Percentiles rank a stretch among this genome's conserved stretches.
Conservation (phyloP, 2,329 filamentous ascomycete species). For the Thermothelomyces thermophilus region DNA sequence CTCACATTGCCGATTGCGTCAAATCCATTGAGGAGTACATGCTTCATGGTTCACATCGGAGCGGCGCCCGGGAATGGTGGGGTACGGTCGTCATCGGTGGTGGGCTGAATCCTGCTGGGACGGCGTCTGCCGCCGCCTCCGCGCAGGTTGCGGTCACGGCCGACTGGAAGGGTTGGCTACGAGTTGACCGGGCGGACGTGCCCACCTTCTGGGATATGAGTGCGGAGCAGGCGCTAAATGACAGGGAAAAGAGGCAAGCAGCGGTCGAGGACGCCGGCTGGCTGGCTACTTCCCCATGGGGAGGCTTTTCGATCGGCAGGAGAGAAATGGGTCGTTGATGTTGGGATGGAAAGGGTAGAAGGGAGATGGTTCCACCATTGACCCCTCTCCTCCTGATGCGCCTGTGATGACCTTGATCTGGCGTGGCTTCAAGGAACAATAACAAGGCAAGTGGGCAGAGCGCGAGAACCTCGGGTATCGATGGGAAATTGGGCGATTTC, state of each 20-base stretch:
- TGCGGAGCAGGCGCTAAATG: constrained; percentile 40
- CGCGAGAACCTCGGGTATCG: neutral
- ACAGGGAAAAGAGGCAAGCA: constrained; percentile 34
- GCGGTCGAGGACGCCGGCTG: constrained; percentile 40
- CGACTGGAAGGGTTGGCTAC: constrained; percentile 47
- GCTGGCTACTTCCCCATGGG: constrained; percentile 44
- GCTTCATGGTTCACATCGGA: constrained; percentile 42
- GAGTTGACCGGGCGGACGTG: constrained; percentile 40
- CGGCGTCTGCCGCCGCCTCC: constrained; percentile 2
- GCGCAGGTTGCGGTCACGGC: constrained; percentile 30
- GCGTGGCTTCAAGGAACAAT: neutral
- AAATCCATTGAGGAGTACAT: constrained; percentile 40
- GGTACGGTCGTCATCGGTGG: constrained; percentile 50
- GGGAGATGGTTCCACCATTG: neutral
- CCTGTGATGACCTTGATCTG: neutral
- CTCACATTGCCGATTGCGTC: constrained; percentile 29
- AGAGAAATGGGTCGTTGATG: constrained; percentile 1
- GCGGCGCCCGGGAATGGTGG: constrained; percentile 47
- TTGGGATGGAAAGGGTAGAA: neutral
- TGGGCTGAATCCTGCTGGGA: constrained; percentile 27
- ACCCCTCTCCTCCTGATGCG: neutral
- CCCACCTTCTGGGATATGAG: constrained; percentile 28
- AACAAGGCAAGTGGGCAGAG: neutral
- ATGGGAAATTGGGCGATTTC: neutral
- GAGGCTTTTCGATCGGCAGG: constrained; percentile 38